phyloP scores from a whole-genome alignment of 1,139 yeast species.

The Geotrichum histeridarum region DNA sequence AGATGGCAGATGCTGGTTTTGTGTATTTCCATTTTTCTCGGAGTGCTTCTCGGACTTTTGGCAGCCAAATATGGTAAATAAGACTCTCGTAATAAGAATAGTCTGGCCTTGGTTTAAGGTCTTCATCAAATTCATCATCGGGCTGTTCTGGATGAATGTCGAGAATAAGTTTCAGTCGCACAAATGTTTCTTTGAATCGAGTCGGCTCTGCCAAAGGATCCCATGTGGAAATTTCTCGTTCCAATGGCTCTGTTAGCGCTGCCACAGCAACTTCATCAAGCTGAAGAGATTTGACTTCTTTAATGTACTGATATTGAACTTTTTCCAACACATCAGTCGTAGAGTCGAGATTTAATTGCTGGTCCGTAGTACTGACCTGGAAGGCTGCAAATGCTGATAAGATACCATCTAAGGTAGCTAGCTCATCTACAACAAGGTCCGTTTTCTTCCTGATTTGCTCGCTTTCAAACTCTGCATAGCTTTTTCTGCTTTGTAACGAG shows the following conservation, averaged over 20 bases:
- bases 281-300: conserved; percentile 23
- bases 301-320: conserved; percentile 28
- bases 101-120: conserved; percentile 19
- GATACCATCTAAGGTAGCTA: conserved; percentile 20
- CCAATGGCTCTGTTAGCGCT: conserved; percentile 32
- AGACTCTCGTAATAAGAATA: conserved; percentile 36
- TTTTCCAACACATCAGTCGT: conserved; percentile 24
- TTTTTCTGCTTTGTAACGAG: conserved; percentile 25
- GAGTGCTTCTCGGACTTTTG: conserved; percentile 34
- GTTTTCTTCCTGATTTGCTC: conserved; percentile 23
- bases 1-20: conserved; percentile 32
- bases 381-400: conserved; percentile 24
- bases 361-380: conserved; percentile 17
- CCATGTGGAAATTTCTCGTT: conserved; percentile 36
- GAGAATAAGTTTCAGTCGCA: conserved; percentile 29
- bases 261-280: conserved; percentile 35
- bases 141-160: conserved; percentile 16
- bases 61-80: conserved; percentile 38
- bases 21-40: conserved; percentile 37
- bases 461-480: conserved; percentile 27
- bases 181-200: conserved; percentile 29
- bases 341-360: conserved; percentile 3
- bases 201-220: conserved; percentile 37
- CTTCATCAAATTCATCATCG: neutral
- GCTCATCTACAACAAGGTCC: conserved; percentile 22